phyloP scores from a whole-genome alignment of 139 green algal species.

The Volvox reticuliferus region DNA sequence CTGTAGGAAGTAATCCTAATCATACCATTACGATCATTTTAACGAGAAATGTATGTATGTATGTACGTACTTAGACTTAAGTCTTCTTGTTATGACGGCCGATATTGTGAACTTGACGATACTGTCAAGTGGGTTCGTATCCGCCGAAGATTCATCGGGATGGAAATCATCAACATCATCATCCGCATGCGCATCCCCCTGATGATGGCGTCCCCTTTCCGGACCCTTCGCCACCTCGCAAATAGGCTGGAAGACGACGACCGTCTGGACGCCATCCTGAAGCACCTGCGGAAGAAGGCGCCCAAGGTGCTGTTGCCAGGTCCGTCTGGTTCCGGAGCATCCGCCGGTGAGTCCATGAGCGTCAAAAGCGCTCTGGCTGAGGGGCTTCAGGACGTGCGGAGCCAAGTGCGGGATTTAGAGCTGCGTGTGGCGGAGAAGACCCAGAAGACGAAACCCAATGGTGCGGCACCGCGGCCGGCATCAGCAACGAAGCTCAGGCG shows the following conservation, averaged over 20 bases:
- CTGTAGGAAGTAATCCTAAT: too few species aligned
- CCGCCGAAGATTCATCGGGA: too few species aligned
- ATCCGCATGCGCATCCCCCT: too few species aligned
- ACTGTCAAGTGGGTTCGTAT: too few species aligned
- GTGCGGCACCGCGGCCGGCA: background rate
- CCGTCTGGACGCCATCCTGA: conserved; percentile 71
- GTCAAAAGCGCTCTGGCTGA: conserved; percentile 48
- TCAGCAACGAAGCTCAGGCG: background rate
- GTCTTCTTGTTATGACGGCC: too few species aligned
- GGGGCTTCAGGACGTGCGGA: conserved; percentile 46
- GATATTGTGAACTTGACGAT: too few species aligned
- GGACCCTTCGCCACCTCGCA: background rate
- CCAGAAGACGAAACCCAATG: background rate
- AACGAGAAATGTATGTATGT: too few species aligned
- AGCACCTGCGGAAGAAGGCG: conserved; percentile 60
- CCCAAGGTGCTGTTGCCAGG: conserved; percentile 37
- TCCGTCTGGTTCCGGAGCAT: background rate
- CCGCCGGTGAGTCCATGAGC: background rate
- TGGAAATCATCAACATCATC: too few species aligned
- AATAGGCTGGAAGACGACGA: conserved; percentile 73
- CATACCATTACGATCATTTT: too few species aligned
- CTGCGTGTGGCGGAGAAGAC: conserved; percentile 14
- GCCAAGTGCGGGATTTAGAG: conserved; percentile 38
- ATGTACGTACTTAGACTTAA: too few species aligned
- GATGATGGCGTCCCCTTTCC: too few species aligned